phyloP scores from a whole-genome alignment of 2,329 filamentous ascomycete species.

The Alternaria gaisen region DNA sequence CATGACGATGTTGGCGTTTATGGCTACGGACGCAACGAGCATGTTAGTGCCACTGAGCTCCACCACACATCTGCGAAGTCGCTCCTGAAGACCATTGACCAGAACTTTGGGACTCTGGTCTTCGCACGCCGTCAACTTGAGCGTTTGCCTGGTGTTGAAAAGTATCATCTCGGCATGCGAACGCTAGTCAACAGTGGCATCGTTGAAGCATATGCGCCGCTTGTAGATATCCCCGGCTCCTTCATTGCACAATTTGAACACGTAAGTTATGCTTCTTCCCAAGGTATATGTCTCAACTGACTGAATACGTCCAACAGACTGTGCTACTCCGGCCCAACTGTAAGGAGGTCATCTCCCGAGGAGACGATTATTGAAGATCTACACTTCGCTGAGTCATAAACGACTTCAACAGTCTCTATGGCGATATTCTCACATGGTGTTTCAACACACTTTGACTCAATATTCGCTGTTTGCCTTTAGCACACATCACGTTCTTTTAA shows the following conservation, averaged over 20 bases:
- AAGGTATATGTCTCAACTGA: not conserved
- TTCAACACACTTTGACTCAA: conserved; percentile 16
- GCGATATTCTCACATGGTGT: not conserved
- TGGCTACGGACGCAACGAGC: conserved; percentile 73
- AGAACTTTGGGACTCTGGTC: conserved; percentile 91
- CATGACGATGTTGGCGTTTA: conserved; percentile 73
- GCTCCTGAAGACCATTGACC: conserved; percentile 85
- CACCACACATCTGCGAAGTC: conserved; percentile 82
- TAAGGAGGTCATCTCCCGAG: conserved; percentile 87
- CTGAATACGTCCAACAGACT: conserved; percentile 31
- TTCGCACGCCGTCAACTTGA: conserved; percentile 91
- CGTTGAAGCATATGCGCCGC: conserved; percentile 86
- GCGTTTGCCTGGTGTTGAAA: conserved; percentile 79
- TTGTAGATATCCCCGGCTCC: conserved; percentile 89
- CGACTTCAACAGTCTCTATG: conserved; percentile 30
- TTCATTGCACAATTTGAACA: conserved; percentile 96
- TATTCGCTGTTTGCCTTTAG: not conserved
- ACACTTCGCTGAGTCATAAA: not conserved
- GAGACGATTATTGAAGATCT: conserved; percentile 75
- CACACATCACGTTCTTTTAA: not conserved
- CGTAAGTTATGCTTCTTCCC: conserved; percentile 64
- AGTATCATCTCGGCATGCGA: conserved; percentile 90
- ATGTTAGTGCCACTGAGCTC: conserved; percentile 75
- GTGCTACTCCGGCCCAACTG: conserved; percentile 56
- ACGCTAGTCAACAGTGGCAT: conserved; percentile 81